These are phyloP conservation scores for Chaetomiaceae sp. DNA, from an alignment of 2,329 filamentous ascomycete species.

Conservation along the genomic window DNA sequence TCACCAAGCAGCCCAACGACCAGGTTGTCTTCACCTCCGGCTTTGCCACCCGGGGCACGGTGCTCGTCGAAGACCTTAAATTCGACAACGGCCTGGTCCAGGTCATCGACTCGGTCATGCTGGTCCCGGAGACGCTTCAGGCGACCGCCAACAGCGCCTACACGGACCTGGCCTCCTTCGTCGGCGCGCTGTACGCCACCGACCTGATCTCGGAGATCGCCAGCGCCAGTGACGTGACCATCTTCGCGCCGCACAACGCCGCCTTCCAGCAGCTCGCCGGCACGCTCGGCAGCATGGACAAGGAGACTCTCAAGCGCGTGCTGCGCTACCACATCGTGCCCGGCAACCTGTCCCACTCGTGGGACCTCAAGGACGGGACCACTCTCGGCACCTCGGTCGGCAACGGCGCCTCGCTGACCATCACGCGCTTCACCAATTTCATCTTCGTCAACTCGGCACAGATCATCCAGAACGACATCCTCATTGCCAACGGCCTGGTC, in stretches of 20 bases:
- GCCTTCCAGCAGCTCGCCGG: slow-evolving; percentile 46
- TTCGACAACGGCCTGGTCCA: slow-evolving; percentile 47
- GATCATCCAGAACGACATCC: slow-evolving; percentile 45
- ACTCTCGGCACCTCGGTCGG: slow-evolving; percentile 28
- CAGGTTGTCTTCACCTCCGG: slow-evolving; percentile 36
- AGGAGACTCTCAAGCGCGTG: slow-evolving; percentile 36
- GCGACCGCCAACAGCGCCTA: slow-evolving; percentile 31
- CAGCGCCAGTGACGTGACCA: slow-evolving; percentile 40
- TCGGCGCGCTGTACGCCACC: slow-evolving; percentile 36
- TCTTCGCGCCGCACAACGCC: slow-evolving; percentile 49
- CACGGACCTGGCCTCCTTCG: slow-evolving; percentile 35
- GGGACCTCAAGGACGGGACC: slow-evolving; percentile 41
- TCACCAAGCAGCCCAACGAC: slow-evolving; percentile 40
- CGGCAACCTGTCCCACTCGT: slow-evolving; percentile 46
- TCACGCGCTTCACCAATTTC: slow-evolving; percentile 39
- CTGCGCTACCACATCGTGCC: slow-evolving; percentile 53
- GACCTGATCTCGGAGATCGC: slow-evolving; percentile 36
- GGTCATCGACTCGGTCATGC: slow-evolving; percentile 45
- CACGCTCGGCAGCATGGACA: slow-evolving; percentile 35
- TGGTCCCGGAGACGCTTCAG: slow-evolving; percentile 38
- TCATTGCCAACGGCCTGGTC: slow-evolving; percentile 52
- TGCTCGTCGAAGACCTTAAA: slow-evolving; percentile 37
- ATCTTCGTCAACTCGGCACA: slow-evolving; percentile 46
- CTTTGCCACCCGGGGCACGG: slow-evolving; percentile 38
- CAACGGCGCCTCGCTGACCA: slow-evolving; percentile 36